Conservation (phyloP, 345 rosid species). For the Eucalyptus coolabah region DNA sequence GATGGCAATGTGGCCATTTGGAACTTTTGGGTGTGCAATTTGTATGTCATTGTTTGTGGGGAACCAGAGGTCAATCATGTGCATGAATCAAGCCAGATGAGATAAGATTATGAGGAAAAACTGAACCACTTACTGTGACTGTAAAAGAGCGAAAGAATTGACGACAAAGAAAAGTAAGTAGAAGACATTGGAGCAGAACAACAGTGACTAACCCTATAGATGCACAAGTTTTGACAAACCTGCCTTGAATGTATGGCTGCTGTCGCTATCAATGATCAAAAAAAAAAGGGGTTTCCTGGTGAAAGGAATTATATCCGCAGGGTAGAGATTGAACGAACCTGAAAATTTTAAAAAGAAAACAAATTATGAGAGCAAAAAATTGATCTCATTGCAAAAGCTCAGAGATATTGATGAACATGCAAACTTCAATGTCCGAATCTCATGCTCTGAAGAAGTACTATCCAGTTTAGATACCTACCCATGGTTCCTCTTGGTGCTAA, state of each 20-base stretch:
- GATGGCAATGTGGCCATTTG: not conserved
- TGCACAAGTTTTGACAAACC: conserved; percentile 87
- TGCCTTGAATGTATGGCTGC: conserved; percentile 99
- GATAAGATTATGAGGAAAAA: not conserved
- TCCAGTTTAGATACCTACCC: conserved; percentile 33
- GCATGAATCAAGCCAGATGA: not conserved
- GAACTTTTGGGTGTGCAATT: not conserved
- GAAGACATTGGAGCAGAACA: not conserved
- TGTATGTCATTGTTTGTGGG: not conserved
- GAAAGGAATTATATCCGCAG: conserved; percentile 92
- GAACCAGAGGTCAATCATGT: not conserved
- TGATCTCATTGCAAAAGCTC: not conserved
- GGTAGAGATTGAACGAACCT: conserved; percentile 75
- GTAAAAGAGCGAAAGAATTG: not conserved
- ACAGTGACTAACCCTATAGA: not conserved
- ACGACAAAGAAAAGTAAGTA: not conserved
- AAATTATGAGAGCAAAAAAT: not conserved
- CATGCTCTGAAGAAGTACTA: not conserved
- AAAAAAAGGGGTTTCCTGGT: conserved; percentile 89
- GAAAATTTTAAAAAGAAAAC: not conserved
- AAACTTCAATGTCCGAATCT: not conserved
- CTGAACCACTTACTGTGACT: not conserved
- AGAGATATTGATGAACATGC: not conserved
- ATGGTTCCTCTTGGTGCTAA: conserved; percentile 67
- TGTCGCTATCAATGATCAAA: conserved; percentile 91